Evolutionary conservation across 345 rosid species (phyloP), one percentile per base, ranked within the genome.

Genomic region (Chamaenerion angustifolium): DNA sequence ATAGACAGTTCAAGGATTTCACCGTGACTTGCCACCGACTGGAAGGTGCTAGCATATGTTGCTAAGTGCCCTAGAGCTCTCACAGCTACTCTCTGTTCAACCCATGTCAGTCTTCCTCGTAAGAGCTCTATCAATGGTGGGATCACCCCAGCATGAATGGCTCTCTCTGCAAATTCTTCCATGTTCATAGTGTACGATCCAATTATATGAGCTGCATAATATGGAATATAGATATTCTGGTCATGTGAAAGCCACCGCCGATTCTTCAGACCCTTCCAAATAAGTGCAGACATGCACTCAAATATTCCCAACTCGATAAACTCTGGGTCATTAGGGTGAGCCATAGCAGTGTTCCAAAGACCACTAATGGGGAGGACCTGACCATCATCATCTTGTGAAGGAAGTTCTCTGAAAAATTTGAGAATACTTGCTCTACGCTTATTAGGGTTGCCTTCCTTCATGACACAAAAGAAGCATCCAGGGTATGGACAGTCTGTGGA

Each of bases 311-410:
- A 74, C 64, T 88, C 92, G 1, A 93, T 82, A 65, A 93, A 93
- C 66, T 93, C 99, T 0, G 96, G 95, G 57, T 93, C 96, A 51
- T 93, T 88, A 11, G 99, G 99, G 67, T 93, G 96, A 16, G 99
- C 96, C 99, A 88, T 93, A 43, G 99, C 99, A 48, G 99, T 93
- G 77, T 93, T 93, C 99, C 99, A 93, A 23, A 93, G 86, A 42
- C 99, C 99, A 56, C 99, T 93, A 52, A 93, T 88, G 12, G 99
- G 95, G 52, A 93, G 92, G 56, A 93, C 99, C 68, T 88, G 99
- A 45, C 92, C 96, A 63, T 92, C 93, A 55, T 82, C 95, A 62
- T 92, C 96, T 54, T 84, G 95, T 17, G 86, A 79, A 68, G 96
- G 96, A 63, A 92, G 88, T 57, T 93, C 99, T 42, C 94, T 63